Conservation (phyloP, 371 early-diverging fungal genomes). For the Rhizopus sp. region DNA sequence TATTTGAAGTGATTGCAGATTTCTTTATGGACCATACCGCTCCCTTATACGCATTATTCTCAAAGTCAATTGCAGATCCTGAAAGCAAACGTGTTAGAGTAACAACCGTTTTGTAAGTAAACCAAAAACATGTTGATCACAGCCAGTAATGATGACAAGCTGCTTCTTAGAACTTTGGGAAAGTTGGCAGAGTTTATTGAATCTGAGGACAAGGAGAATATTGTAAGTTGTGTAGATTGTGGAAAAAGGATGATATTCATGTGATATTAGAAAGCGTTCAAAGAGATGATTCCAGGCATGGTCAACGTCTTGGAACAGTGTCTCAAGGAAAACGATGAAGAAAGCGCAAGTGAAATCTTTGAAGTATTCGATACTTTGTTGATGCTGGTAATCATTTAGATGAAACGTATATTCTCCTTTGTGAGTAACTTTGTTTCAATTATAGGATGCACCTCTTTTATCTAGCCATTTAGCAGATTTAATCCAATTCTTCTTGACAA, state of each 20-base stretch:
- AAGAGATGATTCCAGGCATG: slow-evolving; percentile 79
- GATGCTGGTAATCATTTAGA: slow-evolving; percentile 45
- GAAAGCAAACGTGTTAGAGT: slow-evolving; percentile 80
- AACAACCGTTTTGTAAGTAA: slow-evolving; percentile 70
- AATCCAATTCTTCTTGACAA: slow-evolving; percentile 74
- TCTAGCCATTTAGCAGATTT: slow-evolving; percentile 76
- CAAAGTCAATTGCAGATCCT: slow-evolving; percentile 77
- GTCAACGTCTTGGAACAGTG: slow-evolving; percentile 79
- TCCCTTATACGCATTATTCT: slow-evolving; percentile 72
- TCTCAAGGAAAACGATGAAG: slow-evolving; percentile 70
- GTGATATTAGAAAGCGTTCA: slow-evolving; percentile 55
- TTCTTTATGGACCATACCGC: slow-evolving; percentile 63
- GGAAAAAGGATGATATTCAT: neutral
- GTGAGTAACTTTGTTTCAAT: neutral
- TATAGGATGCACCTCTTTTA: slow-evolving; percentile 77
- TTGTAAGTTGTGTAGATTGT: slow-evolving; percentile 44
- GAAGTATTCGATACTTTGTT: slow-evolving; percentile 84
- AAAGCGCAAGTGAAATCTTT: slow-evolving; percentile 73
- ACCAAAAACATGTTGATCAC: neutral
- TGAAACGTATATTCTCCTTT: too few species aligned
- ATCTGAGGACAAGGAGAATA: slow-evolving; percentile 62
- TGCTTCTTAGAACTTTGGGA: slow-evolving; percentile 58
- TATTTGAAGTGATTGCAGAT: slow-evolving; percentile 85
- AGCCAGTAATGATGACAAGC: too few species aligned
- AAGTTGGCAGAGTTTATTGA: slow-evolving; percentile 87